Conservation (phyloP, 495 filamentous ascomycete genomes). For the Usnea hakonensis region DNA sequence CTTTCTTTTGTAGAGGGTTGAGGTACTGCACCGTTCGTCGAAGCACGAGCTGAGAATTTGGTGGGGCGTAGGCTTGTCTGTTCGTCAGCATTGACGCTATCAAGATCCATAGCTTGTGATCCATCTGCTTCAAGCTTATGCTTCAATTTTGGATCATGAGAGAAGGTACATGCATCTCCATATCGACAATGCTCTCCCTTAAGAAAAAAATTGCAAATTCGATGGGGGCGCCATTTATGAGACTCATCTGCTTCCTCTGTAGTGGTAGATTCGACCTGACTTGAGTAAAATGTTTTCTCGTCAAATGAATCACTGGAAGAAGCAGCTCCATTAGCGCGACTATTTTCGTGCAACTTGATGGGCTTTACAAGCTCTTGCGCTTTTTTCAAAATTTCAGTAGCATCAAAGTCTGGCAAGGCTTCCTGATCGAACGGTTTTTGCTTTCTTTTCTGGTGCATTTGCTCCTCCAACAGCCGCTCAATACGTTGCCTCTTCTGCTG, state of each 20-base stretch:
- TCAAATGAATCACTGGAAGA: conserved; percentile 73
- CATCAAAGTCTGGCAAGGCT: conserved; percentile 61
- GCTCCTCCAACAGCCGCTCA: conserved; percentile 67
- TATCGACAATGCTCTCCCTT: conserved; percentile 22
- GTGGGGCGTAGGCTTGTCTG: conserved; percentile 13
- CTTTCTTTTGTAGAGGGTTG: background rate
- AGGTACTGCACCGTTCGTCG: background rate
- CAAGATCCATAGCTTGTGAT: conserved; percentile 20
- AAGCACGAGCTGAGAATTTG: background rate
- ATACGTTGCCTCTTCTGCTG: conserved; percentile 71
- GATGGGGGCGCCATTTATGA: conserved; percentile 14
- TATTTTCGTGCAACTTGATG: conserved; percentile 40
- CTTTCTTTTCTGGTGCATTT: conserved; percentile 60
- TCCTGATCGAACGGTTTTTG: conserved; percentile 50
- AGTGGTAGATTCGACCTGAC: conserved; percentile 50
- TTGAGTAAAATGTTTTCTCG: conserved; percentile 93
- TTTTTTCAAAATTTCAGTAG: conserved; percentile 62
- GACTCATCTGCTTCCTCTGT: conserved; percentile 22
- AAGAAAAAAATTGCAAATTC: conserved; percentile 22
- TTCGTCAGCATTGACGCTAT: conserved; percentile 22
- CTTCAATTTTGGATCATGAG: conserved; percentile 21
- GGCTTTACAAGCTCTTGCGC: conserved; percentile 67
- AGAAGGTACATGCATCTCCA: conserved; percentile 24
- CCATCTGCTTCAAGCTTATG: conserved; percentile 14
- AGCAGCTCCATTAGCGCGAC: conserved; percentile 45